phyloP scores from a whole-genome alignment of 2,329 filamentous ascomycete genomes.

The Phoma herbarum region DNA sequence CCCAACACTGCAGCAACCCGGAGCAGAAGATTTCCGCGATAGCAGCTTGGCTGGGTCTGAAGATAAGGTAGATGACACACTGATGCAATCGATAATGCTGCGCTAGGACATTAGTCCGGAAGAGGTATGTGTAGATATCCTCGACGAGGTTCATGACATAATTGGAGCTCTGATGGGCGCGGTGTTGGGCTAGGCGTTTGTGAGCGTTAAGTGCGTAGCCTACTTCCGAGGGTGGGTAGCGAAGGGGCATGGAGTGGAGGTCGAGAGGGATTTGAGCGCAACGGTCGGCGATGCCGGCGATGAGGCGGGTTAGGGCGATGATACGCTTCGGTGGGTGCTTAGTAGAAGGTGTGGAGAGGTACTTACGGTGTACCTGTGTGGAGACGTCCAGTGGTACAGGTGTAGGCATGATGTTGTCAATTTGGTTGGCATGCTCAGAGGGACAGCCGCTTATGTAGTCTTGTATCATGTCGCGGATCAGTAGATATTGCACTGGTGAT shows the following conservation, averaged over 20 bases:
- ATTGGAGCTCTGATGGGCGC: slow-evolving; percentile 34
- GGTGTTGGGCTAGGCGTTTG: slow-evolving; percentile 34
- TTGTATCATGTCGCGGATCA: slow-evolving; percentile 28
- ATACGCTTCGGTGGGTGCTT: slow-evolving; percentile 29
- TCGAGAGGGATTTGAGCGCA: slow-evolving; percentile 22
- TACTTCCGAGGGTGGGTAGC: slow-evolving; percentile 36
- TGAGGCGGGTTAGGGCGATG: slow-evolving; percentile 28
- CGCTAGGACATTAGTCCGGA: slow-evolving; percentile 5
- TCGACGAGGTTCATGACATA: slow-evolving; percentile 45
- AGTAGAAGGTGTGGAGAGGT: slow-evolving; percentile 27
- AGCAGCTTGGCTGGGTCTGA: slow-evolving; percentile 30
- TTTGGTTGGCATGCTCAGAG: slow-evolving; percentile 19
- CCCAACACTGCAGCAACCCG: slow-evolving; percentile 40
- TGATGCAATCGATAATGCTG: slow-evolving; percentile 40
- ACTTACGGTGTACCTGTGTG: slow-evolving; percentile 33
- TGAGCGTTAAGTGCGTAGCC: slow-evolving; percentile 38
- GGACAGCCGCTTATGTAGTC: slow-evolving; percentile 27
- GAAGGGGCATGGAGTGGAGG: slow-evolving; percentile 25
- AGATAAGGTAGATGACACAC: slow-evolving; percentile 42
- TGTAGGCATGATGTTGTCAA: slow-evolving; percentile 35
- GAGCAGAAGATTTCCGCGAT: slow-evolving; percentile 46
- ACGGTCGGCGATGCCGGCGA: slow-evolving; percentile 26
- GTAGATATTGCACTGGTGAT: slow-evolving; percentile 36
- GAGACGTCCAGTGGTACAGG: slow-evolving; percentile 10
- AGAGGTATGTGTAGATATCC: slow-evolving; percentile 35